A percentile compares a stretch with the other conserved stretches of the same genome.
These are phyloP conservation scores for Triadica sebifera DNA, from an alignment of 345 rosid genomes.

Conservation along the genomic window DNA sequence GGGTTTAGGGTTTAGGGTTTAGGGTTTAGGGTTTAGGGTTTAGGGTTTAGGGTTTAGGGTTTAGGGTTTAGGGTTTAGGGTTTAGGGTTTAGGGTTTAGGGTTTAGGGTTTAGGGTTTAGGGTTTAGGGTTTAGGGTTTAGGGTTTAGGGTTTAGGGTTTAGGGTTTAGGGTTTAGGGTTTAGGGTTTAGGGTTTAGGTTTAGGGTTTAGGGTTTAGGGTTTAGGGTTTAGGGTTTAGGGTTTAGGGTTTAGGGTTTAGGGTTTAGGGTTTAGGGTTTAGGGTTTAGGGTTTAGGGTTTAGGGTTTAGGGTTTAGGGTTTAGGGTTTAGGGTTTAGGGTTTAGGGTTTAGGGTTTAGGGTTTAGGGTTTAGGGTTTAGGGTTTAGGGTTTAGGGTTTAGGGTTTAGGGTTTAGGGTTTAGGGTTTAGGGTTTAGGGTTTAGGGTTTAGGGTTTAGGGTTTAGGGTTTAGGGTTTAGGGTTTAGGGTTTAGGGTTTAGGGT, in stretches of 20 bases:
- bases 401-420: conserved; percentile 16
- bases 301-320: conserved; percentile 12
- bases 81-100: conserved; percentile 16
- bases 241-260: conserved; percentile 5
- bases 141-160: conserved; percentile 14
- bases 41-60: neutral
- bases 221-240: conserved; percentile 12
- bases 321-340: conserved; percentile 19
- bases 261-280: conserved; percentile 8
- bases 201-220: conserved; percentile 12
- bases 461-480: conserved; percentile 19
- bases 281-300: conserved; percentile 13
- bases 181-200: conserved; percentile 4
- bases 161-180: conserved; percentile 10
- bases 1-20: conserved; percentile 15
- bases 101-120: conserved; percentile 19
- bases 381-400: conserved; percentile 12
- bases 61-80: neutral
- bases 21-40: conserved; percentile 18
- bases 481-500: conserved; percentile 12
- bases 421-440: too few species aligned
- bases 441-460: conserved; percentile 12
- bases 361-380: conserved; percentile 10
- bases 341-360: conserved; percentile 9
- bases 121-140: conserved; percentile 18